Base-by-base conservation (phyloP, 139 green algal genomes). In the Astrephomene gubernaculifera region DNA sequence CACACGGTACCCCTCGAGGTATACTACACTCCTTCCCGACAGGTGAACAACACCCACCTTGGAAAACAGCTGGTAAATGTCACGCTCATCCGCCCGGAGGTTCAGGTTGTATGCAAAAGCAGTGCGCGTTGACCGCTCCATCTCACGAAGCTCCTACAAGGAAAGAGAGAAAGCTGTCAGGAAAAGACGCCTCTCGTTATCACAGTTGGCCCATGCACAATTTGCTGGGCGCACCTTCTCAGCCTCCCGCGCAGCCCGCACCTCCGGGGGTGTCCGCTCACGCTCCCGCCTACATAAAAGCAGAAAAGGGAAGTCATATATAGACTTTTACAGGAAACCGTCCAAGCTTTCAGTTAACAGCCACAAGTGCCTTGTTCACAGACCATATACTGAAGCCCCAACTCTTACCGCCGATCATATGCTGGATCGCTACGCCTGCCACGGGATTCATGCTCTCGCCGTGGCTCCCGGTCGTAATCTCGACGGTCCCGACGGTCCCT, bases 61-160 rank as follows among this genome's bases (percentile, higher is more conserved):
- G 21, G 49, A 44, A 36, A 86, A 86, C 4, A 98, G 97, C 54
- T 96, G 83, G 73, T 97, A 98, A 14, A 99, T 87, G 72, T 98
- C 96, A 33, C 90, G 84, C 85, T 99, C 97, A 35, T 95, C 93
- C 5, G 95, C 95, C 71, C 90, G 92, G 57, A 97, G 90, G 78
- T 90, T 94, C 29, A 99, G 86, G 82, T 98, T 98, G 89, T 95
- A 97, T 2, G 92, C 96, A 80, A 98, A 97, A 1, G 98, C 91
- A 2, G 97, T 99, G 54, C 97, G 92, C 6, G 93, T 95, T 39
- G 96, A 94, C 2, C 95, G 89, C 89, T 99, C 95, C 86, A 97
- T 87, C 85, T 94, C 88, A 57, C 89, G 86, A 38, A 92, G 82
- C 86, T 94, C 91, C 65, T 86, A 35, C 61, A n/a, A 1, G 27